Conservation (phyloP, 2,329 filamentous ascomycete species). For the Fusarium vanettenii region DNA sequence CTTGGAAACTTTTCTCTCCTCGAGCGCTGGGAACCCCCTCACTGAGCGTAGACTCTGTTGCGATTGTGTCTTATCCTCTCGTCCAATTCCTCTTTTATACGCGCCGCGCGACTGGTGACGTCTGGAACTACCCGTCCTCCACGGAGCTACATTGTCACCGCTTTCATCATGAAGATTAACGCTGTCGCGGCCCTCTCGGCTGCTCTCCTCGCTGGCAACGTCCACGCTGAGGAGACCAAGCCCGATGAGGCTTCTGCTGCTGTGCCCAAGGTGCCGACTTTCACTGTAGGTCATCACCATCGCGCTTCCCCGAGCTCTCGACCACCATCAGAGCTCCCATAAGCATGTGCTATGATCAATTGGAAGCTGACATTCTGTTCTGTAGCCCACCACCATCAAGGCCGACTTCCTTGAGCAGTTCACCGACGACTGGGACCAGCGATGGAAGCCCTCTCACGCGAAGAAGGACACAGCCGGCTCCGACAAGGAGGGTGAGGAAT, state of each 20-base stretch:
- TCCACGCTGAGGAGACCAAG: conserved; percentile 72
- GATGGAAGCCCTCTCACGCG: conserved; percentile 95
- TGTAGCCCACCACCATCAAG: conserved; percentile 86
- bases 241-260: conserved; percentile 67
- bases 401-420: conserved; percentile 98
- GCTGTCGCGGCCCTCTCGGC: conserved; percentile 81
- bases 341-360: conserved; percentile 14
- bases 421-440: conserved; percentile 91
- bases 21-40: conserved; percentile 44
- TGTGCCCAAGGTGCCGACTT: conserved; percentile 78
- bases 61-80: conserved; percentile 8
- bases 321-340: neutral
- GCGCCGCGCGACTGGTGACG: conserved; percentile 41
- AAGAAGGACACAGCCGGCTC: conserved; percentile 87
- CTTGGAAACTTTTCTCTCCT: conserved; percentile 43
- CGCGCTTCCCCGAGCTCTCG: neutral
- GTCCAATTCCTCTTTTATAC: conserved; percentile 4
- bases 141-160: conserved; percentile 60
- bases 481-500: conserved; percentile 90
- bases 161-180: conserved; percentile 82
- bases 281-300: conserved; percentile 76
- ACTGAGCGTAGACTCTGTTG: conserved; percentile 7
- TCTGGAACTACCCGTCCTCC: conserved; percentile 10
- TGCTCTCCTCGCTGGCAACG: conserved; percentile 76
- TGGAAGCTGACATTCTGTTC: conserved; percentile 40